Base-by-base conservation (phyloP, 305 asterid genomes). In the Rubia balearica region DNA sequence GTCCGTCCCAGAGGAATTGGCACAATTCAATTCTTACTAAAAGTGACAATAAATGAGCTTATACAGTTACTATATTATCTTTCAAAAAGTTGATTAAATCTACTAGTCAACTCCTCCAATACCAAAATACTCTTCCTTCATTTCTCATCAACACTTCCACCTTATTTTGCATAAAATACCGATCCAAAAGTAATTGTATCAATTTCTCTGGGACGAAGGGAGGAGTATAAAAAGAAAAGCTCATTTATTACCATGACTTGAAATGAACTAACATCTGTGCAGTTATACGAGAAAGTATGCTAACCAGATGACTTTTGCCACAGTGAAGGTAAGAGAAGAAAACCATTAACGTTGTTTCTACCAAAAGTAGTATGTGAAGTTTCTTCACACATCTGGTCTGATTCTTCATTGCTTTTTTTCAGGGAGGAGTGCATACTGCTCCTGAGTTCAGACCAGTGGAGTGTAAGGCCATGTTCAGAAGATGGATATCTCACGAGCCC, bases 381-480 rank as follows among this genome's bases (percentile, higher is more conserved):
- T 36, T 6, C n/a, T 4, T 42, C 13, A 3, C 21, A 42, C 0
- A 17, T 9, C 36, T 43, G 4, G 21, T 14, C 33, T 73, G 7
- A 64, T 19, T 17, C 8, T 14, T 51, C 0, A 11, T 4, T 53
- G 10, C 2, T n/a, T 14, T 14, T 16, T 9, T 27, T 4, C 64
- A 72, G 75, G 75, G 71, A 21, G 76, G 71, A 4, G 76, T 71
- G 66, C 76, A 73, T 21, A 73, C 76, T 21, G 76, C 76, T 13
- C 76, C 76, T 8, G 76, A 73, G 17, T 73, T 65, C 59, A 53
- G 30, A 16, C 76, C 71, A 38, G 33, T 19, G 0, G 71, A 73
- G 53, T 65, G 71, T 12, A 48, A 38, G 68, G 71, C 76, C 19
- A 73, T 65, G 71, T 55, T 73, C 51, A 51, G 22, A 64, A 64